Percentiles rank a stretch among this genome's conserved stretches.
phyloP scores from a whole-genome alignment of 2,329 filamentous ascomycete genomes.

The Pseudocercospora fuligena region DNA sequence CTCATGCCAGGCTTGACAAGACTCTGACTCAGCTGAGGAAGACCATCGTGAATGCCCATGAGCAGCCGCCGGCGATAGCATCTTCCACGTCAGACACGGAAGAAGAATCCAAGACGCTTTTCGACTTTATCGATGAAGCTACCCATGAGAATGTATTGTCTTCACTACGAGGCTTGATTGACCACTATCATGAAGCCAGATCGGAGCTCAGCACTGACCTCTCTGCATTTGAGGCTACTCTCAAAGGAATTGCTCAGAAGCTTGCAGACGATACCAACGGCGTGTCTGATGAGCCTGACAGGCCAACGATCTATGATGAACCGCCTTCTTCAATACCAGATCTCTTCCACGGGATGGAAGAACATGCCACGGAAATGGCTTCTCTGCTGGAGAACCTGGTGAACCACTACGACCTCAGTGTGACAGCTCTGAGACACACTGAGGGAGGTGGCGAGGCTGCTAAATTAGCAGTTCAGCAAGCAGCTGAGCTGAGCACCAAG shows the following conservation, averaged over 20 bases:
- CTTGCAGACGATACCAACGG: constrained; percentile 24
- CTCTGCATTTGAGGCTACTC: constrained; percentile 73
- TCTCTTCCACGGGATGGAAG: constrained; percentile 63
- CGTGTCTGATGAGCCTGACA: constrained; percentile 20
- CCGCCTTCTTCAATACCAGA: constrained; percentile 44
- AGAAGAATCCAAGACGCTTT: constrained; percentile 59
- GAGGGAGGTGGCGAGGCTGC: constrained; percentile 63
- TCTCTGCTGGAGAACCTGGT: constrained; percentile 79
- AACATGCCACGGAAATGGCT: constrained; percentile 81
- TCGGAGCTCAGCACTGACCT: constrained; percentile 60
- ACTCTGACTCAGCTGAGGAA: constrained; percentile 69
- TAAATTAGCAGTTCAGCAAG: constrained; percentile 41
- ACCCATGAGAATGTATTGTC: constrained; percentile 69
- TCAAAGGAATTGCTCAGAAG: constrained; percentile 24
- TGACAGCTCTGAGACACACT: constrained; percentile 87
- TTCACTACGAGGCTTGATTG: constrained; percentile 71
- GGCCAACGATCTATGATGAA: constrained; percentile 42
- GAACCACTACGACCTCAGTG: constrained; percentile 89
- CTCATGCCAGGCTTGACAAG: constrained; percentile 66
- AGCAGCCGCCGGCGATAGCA: constrained; percentile 44
- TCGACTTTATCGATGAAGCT: constrained; percentile 77
- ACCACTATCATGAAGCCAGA: constrained; percentile 71
- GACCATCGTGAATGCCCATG: constrained; percentile 65
- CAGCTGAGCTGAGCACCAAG: constrained; percentile 38
- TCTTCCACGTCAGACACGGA: constrained; percentile 10